Evolutionary conservation across 257 asterid species (phyloP).

Genomic region (Craterostigma plantagineum): DNA sequence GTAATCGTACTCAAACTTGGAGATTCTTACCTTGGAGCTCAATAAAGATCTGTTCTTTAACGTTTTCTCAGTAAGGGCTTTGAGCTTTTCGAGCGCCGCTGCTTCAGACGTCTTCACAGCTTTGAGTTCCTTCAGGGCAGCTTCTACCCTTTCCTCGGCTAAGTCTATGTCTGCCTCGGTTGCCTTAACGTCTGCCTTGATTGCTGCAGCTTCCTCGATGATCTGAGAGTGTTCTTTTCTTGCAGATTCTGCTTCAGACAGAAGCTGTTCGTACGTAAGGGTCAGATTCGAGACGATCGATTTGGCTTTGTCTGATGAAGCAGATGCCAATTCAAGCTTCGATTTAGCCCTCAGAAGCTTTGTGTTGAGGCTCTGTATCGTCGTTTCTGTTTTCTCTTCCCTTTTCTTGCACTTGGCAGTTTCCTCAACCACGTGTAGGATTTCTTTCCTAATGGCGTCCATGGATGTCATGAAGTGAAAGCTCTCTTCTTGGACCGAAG

Average conservation of each 20-base stretch:
- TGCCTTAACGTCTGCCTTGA: constrained; percentile 33
- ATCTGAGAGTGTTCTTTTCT: constrained; percentile 23
- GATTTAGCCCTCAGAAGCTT: constrained; percentile 54
- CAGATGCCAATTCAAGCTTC: constrained; percentile 44
- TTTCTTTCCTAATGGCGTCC: constrained; percentile 44
- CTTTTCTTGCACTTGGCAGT: constrained; percentile 25
- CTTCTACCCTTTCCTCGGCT: constrained; percentile 43
- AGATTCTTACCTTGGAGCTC: constrained; percentile 46
- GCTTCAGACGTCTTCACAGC: constrained; percentile 52
- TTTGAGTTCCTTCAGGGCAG: constrained; percentile 40
- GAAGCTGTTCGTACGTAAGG: constrained; percentile 32
- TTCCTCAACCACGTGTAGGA: constrained; percentile 32
- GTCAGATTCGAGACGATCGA: constrained; percentile 30
- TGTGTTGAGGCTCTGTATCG: constrained; percentile 39
- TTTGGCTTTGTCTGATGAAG: constrained; percentile 40
- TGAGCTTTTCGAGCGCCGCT: constrained; percentile 42
- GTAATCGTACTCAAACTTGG: constrained; percentile 69
- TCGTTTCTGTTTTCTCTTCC: constrained; percentile 34
- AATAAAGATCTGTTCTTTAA: constrained; percentile 38
- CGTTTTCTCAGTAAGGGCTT: constrained; percentile 25
- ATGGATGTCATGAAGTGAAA: constrained; percentile 71
- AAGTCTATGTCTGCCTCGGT: constrained; percentile 33
- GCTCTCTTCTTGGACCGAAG: constrained; percentile 28
- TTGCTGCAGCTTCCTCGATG: constrained; percentile 26
- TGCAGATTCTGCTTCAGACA: constrained; percentile 33